Evolutionary conservation across 129 eudicot species (phyloP), one percentile per base, ranked within the genome.

Genomic region (Ambrosia artemisiifolia): DNA sequence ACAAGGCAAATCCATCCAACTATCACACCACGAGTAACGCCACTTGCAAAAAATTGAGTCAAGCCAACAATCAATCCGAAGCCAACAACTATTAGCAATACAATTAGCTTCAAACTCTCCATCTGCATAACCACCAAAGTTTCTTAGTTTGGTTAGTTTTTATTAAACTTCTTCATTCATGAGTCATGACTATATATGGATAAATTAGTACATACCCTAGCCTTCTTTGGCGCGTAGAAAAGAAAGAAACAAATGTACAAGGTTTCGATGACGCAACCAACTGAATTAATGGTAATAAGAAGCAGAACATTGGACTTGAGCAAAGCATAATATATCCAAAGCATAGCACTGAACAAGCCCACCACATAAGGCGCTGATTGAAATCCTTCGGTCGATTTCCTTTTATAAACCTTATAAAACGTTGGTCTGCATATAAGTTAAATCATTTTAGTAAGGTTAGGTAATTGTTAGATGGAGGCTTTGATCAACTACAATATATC

Each of bases 1-100:
- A 91, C 75, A 0, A 91, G 97, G 75, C 96, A 88, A 42, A 91
- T 83, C 97, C 97, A 91, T 63, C 97, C 97, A 32, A 91, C 92
- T 60, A 86, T 69, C 9, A 61, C 61, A 13, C 78, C 83, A 62
- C 95, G 90, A 33, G 19, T 35, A 18, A 71, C n/a, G 59, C 74
- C 82, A 61, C 78, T 69, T 24, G 75, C 63, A 8, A 85, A 75
- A 67, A 86, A 79, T 24, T 79, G 80, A 56, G 91, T 83, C 20
- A 84, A 34, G 44, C 71, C 81, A 17, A 88, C 72, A 30, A 88
- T 88, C 14, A 80, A 46, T 5, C 95, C 92, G 77, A 87, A 78
- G 3, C 92, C 92, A 30, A 64, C 75, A 14, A 80, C 84, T 53
- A 78, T 80, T 40, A 85, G 62, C 68, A 69, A 47, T 2, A 69